These are phyloP conservation scores for Kluyveromyces dobzhanskii DNA, from an alignment of 805 yeast genomes.

Conservation along the genomic window DNA sequence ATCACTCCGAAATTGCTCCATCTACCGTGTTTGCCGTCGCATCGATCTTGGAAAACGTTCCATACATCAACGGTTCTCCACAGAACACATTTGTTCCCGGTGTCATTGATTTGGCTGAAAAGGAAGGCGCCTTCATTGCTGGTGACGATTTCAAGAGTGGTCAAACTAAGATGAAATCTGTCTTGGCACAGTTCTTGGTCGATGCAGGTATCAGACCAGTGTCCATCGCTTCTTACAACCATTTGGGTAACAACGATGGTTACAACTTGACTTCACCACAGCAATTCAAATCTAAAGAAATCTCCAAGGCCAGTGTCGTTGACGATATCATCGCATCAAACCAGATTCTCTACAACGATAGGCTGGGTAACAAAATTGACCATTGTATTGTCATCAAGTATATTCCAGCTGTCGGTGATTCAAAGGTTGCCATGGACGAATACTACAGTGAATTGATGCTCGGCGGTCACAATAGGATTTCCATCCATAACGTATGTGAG, in stretches of 20 bases:
- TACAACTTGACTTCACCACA: constrained; percentile 82
- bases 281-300: constrained; percentile 94
- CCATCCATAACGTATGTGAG: constrained; percentile 93
- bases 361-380: constrained; percentile 70
- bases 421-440: constrained; percentile 98
- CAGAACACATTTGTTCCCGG: constrained; percentile 98
- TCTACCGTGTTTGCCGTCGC: constrained; percentile 95
- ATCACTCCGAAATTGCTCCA: constrained; percentile 82
- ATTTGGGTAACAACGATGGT: constrained; percentile 94
- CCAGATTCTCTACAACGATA: constrained; percentile 72
- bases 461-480: constrained; percentile 93
- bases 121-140: constrained; percentile 68
- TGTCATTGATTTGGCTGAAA: constrained; percentile 79
- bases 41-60: constrained; percentile 75
- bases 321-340: constrained; percentile 91
- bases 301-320: constrained; percentile 84
- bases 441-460: constrained; percentile 94
- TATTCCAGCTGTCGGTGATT: constrained; percentile 89
- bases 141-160: constrained; percentile 98
- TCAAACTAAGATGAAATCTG: constrained; percentile 94
- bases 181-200: constrained; percentile 87
- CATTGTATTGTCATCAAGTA: constrained; percentile 95
- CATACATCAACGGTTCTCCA: constrained; percentile 94
- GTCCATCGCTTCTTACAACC: constrained; percentile 93
- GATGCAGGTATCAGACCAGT: constrained; percentile 96